Conservation (phyloP, 2,329 filamentous ascomycete genomes). For the Akanthomyces lecanii region DNA sequence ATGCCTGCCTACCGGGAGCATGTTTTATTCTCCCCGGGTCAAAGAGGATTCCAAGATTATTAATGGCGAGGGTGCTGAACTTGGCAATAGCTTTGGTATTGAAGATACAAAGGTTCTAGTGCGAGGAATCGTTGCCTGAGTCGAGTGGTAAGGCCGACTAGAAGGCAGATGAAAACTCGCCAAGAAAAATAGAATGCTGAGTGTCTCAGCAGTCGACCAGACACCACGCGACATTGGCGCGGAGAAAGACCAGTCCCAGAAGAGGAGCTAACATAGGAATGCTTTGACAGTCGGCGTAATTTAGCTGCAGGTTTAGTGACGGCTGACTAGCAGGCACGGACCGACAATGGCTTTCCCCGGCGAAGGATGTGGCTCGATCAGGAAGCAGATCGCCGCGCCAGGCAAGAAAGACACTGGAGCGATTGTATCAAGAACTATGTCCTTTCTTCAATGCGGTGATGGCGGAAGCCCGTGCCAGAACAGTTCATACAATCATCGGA, state of each 20-base stretch:
- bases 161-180: not conserved
- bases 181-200: not conserved
- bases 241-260: not conserved
- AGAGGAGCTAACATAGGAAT: not conserved
- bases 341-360: not conserved
- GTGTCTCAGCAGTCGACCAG: not conserved
- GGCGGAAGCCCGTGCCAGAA: too few relatives aligned
- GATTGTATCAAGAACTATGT: not conserved
- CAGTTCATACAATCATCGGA: too few relatives aligned
- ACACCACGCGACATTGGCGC: not conserved
- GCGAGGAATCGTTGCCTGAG: not conserved
- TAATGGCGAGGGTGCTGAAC: not conserved
- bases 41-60: not conserved
- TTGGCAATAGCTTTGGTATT: not conserved
- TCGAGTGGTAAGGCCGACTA: not conserved
- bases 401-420: not conserved
- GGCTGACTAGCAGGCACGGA: slow-evolving; percentile 1
- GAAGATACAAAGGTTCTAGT: not conserved
- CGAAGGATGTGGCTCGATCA: not conserved
- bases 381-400: not conserved
- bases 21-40: not conserved
- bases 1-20: too few relatives aligned
- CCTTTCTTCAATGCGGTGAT: too few relatives aligned
- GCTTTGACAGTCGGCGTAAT: not conserved
- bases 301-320: not conserved